phyloP scores from a whole-genome alignment of 306 rosid species.

The Sphenostylis stenocarpa region DNA sequence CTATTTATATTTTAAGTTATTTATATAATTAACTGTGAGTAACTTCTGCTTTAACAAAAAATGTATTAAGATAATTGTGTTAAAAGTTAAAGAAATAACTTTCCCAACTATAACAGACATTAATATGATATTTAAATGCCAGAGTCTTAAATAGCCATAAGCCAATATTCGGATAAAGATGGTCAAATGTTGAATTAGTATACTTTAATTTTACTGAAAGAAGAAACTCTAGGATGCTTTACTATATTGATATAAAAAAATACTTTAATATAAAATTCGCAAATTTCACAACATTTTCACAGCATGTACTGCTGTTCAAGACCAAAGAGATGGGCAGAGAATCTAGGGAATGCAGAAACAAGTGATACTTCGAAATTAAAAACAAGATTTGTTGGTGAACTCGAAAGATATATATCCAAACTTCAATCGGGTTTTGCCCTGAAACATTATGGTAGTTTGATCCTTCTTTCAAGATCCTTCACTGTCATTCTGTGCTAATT shows the following conservation, averaged over 20 bases:
- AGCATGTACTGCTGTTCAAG: neutral
- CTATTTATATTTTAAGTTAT: too few species aligned
- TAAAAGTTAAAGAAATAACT: too few species aligned
- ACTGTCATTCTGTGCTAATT: neutral
- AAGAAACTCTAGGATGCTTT: neutral
- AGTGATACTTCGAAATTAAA: neutral
- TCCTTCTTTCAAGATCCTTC: conserved; percentile 15
- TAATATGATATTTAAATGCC: too few species aligned
- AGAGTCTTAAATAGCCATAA: too few species aligned
- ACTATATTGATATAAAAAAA: neutral
- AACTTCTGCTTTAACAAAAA: too few species aligned
- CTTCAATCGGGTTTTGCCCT: neutral
- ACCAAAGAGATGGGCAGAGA: neutral
- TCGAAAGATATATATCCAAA: neutral
- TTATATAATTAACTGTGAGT: too few species aligned
- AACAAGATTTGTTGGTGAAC: conserved; percentile 25
- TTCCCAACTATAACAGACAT: too few species aligned
- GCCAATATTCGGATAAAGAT: too few species aligned
- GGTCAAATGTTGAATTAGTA: too few species aligned
- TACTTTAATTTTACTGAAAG: too few species aligned
- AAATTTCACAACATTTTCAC: neutral
- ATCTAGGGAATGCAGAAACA: neutral
- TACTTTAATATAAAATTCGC: neutral
- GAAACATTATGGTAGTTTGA: conserved; percentile 6
- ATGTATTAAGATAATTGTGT: too few species aligned